These are phyloP conservation scores for Coccomyxa sp. DNA, from an alignment of 139 green algal genomes.

Conservation along the genomic window DNA sequence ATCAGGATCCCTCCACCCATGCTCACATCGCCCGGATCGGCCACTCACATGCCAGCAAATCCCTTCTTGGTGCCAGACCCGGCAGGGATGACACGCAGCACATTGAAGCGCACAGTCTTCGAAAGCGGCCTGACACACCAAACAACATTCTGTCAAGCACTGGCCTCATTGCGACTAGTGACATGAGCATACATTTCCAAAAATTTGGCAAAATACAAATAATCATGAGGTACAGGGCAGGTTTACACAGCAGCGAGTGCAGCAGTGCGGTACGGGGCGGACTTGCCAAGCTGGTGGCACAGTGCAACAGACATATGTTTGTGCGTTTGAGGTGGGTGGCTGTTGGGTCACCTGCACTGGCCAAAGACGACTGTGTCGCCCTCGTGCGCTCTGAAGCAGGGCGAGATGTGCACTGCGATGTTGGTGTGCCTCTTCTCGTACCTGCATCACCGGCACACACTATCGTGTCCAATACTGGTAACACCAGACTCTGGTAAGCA, in stretches of 20 bases:
- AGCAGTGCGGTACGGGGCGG: background rate
- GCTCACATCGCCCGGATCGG: too few relatives aligned
- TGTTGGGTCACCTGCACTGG: constrained; percentile 83
- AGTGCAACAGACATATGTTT: background rate
- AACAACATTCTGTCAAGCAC: background rate
- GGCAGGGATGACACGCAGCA: constrained; percentile 86
- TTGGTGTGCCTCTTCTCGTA: constrained; percentile 99
- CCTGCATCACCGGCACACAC: constrained; percentile 37
- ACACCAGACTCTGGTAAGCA: too few relatives aligned
- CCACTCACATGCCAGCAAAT: constrained; percentile 54
- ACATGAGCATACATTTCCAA: background rate
- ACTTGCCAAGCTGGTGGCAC: background rate
- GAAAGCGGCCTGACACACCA: constrained; percentile 78
- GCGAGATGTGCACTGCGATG: constrained; percentile 92
- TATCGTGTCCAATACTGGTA: too few relatives aligned
- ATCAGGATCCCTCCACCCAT: too few relatives aligned
- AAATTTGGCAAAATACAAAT: background rate
- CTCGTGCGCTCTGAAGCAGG: constrained; percentile 90
- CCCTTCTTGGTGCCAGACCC: constrained; percentile 78
- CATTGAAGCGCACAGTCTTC: constrained; percentile 99
- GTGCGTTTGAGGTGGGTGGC: background rate
- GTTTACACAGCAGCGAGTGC: background rate
- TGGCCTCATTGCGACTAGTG: background rate
- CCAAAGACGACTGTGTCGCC: constrained; percentile 93
- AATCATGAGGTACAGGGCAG: background rate